Base-by-base conservation (phyloP, 352 stramenopile genomes). In the Pythium pyrilobum region DNA sequence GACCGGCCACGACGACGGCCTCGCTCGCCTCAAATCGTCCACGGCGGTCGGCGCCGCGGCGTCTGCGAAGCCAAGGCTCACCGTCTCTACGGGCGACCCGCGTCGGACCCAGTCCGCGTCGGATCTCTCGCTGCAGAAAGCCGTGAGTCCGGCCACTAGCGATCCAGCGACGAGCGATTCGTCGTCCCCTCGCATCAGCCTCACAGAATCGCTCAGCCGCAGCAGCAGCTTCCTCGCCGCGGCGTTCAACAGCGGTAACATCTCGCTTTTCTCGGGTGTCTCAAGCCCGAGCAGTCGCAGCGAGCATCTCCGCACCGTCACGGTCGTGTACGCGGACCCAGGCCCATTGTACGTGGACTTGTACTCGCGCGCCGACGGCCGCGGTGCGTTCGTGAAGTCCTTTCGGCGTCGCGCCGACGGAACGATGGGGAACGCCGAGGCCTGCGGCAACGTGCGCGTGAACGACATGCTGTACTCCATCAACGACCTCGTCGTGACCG, bases 401-500 rank as follows among this genome's bases (percentile, higher is more conserved):
- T 92, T 92, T 64, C 68, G 82, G 13, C 64, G 73, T n/a, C 77
- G 71, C 63, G 41, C 70, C 0, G 74, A 85, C n/a, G 76, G 76
- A 4, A 40, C 55, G 0, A 76, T 78, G 61, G 80, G 71, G 25
- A 72, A 69, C 11, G 69, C 82, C 2, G 77, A 92, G 60, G 74
- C 72, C 16, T 72, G 67, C 5, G 72, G 74, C 16, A 54, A 62
- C n/a, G 64, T 92, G 20, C 79, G 66, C 23, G 54, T 83, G 2
- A 69, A 81, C 27, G 82, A 92, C 54, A 70, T 81, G 54, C 44
- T 92, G n/a, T 81, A 80, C 41, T 57, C 68, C 10, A 89, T 92
- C 54, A 89, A 92, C 53, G 62, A 52, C 20, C 52, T 71, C 12
- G 59, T 82, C 18, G 69, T 91, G 44, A 82, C 75, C 12, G 69